Conservation (phyloP, 371 early-diverging fungal genomes). For the Ecytonucleospora hepatopenaei region DNA sequence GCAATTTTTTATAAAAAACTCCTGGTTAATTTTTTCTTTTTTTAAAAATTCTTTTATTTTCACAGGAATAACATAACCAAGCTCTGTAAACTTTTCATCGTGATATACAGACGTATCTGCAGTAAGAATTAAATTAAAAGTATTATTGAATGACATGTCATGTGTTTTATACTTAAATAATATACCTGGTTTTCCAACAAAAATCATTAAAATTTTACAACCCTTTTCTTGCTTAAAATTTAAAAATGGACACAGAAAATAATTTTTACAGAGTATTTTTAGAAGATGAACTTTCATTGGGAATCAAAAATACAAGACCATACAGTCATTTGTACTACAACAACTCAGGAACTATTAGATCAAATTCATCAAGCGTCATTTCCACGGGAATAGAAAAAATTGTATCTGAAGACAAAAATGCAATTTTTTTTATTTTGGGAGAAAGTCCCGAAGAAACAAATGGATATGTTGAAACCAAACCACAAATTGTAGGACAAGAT, state of each 20-base stretch:
- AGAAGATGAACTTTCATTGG: background rate
- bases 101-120: background rate
- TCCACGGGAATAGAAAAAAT: background rate
- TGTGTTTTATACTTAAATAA: background rate
- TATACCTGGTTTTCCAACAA: background rate
- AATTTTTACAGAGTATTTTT: background rate
- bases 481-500: constrained; percentile 1
- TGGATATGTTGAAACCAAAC: background rate
- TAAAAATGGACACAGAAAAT: background rate
- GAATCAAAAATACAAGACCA: background rate
- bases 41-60: background rate
- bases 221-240: background rate
- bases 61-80: background rate
- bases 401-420: background rate
- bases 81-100: background rate
- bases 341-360: background rate
- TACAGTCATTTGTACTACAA: background rate
- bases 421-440: constrained; percentile 7
- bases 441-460: background rate
- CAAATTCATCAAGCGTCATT: background rate
- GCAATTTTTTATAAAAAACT: too few relatives aligned
- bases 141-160: background rate
- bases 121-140: background rate
- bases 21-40: too few relatives aligned
- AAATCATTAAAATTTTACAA: too few relatives aligned